These are phyloP conservation scores for Venturia oleaginea DNA, from an alignment of 2,329 filamentous ascomycete species.

Conservation along the genomic window DNA sequence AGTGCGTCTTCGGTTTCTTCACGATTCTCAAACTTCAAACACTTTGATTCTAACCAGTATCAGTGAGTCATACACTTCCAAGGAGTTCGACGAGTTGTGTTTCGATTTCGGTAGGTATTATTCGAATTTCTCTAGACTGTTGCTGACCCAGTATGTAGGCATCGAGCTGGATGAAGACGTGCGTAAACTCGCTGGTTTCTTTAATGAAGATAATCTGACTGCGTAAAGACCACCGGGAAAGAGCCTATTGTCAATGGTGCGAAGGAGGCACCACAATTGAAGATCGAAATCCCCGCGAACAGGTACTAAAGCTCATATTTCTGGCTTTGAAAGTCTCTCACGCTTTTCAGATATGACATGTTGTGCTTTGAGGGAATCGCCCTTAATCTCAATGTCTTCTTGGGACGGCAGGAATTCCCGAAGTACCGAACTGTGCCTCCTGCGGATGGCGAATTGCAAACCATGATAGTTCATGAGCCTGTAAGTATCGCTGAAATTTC, in stretches of 20 bases:
- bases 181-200: slow-evolving; percentile 17
- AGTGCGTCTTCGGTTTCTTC: slow-evolving; percentile 45
- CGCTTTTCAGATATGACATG: slow-evolving; percentile 61
- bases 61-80: slow-evolving; percentile 63
- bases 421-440: slow-evolving; percentile 71
- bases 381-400: slow-evolving; percentile 92
- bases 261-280: slow-evolving; percentile 83
- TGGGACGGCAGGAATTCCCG: slow-evolving; percentile 64
- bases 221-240: slow-evolving; percentile 40
- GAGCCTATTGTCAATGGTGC: slow-evolving; percentile 67
- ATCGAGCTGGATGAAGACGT: slow-evolving; percentile 95
- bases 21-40: slow-evolving; percentile 15
- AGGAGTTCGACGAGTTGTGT: slow-evolving; percentile 94
- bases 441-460: slow-evolving; percentile 62
- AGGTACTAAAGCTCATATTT: slow-evolving; percentile 45
- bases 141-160: slow-evolving; percentile 28
- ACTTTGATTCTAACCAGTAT: slow-evolving; percentile 17
- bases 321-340: slow-evolving; percentile 6
- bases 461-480: slow-evolving; percentile 67
- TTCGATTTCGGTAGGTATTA: slow-evolving; percentile 74
- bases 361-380: slow-evolving; percentile 96
- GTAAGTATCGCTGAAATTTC: slow-evolving; percentile 27
- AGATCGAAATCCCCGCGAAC: slow-evolving; percentile 97
- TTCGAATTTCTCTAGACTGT: neutral
- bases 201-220: neutral